Conservation (phyloP, 768 basidiomycete genomes). For the Lanmaoa rubissima region DNA sequence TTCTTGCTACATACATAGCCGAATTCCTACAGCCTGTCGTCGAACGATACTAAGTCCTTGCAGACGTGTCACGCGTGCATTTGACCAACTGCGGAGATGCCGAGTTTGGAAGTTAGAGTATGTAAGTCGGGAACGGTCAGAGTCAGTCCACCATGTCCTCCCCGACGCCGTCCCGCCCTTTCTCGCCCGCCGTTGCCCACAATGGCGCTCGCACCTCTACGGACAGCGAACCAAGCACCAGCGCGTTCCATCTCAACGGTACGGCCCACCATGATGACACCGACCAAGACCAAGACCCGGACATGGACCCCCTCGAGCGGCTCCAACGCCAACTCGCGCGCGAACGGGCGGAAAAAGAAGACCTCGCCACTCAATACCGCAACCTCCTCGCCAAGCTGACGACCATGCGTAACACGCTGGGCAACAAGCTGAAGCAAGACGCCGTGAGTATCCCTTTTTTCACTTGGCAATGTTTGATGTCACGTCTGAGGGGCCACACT, state of each 20-base stretch:
- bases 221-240: slow-evolving; percentile 41
- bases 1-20: too few relatives aligned
- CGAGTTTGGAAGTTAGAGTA: slow-evolving; percentile 11
- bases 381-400: slow-evolving; percentile 86
- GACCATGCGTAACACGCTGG: slow-evolving; percentile 88
- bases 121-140: neutral
- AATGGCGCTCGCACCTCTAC: slow-evolving; percentile 36
- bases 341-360: slow-evolving; percentile 83
- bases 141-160: slow-evolving; percentile 16
- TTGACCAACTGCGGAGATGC: slow-evolving; percentile 1
- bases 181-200: slow-evolving; percentile 25
- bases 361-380: slow-evolving; percentile 81
- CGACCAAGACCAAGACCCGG: slow-evolving; percentile 42
- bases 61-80: slow-evolving; percentile 9
- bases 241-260: slow-evolving; percentile 32
- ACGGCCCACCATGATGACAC: slow-evolving; percentile 35
- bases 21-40: too few relatives aligned
- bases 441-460: slow-evolving; percentile 59
- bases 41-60: too few relatives aligned
- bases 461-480: neutral
- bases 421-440: slow-evolving; percentile 93
- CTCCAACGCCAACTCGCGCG: slow-evolving; percentile 75
- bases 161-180: slow-evolving; percentile 32
- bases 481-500: neutral
- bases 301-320: slow-evolving; percentile 50